A percentile compares a stretch with the other conserved stretches of the same genome.
Conservation (phyloP, 2,329 filamentous ascomycete species). For the Polychaeton citri region DNA sequence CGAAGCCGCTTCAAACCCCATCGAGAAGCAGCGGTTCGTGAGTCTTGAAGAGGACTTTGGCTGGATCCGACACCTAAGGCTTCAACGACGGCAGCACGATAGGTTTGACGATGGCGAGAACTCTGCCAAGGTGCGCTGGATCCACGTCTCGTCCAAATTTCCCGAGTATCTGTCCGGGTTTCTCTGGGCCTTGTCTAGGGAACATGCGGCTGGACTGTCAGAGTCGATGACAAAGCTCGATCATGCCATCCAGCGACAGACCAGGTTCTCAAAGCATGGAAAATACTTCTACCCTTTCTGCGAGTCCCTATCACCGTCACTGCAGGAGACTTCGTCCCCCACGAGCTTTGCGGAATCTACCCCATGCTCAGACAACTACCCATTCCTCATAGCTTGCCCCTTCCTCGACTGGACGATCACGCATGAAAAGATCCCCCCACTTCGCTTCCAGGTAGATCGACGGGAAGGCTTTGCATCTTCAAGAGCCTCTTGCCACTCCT, state of each 20-base stretch:
- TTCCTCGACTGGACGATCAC: constrained; percentile 30
- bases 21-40: constrained; percentile 23
- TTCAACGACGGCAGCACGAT: constrained; percentile 18
- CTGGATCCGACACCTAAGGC: constrained; percentile 28
- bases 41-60: constrained; percentile 26
- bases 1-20: constrained; percentile 18
- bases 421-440: constrained; percentile 22
- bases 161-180: constrained; percentile 23
- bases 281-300: constrained; percentile 30
- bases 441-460: constrained; percentile 29
- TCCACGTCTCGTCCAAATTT: constrained; percentile 30
- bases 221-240: constrained; percentile 19
- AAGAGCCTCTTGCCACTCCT: constrained; percentile 14
- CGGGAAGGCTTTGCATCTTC: constrained; percentile 25
- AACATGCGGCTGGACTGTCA: constrained; percentile 8
- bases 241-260: constrained; percentile 25
- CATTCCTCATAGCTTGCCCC: constrained; percentile 27
- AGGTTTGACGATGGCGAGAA: constrained; percentile 17
- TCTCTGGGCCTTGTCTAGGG: constrained; percentile 12
- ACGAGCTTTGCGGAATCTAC: no score
- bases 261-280: constrained; percentile 31
- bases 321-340: constrained; percentile 4
- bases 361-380: constrained; percentile 16
- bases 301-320: constrained; percentile 15
- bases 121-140: constrained; percentile 25